Conservation (phyloP, 192 early-diverging fungal species). For the Coemansia brasiliensis region DNA sequence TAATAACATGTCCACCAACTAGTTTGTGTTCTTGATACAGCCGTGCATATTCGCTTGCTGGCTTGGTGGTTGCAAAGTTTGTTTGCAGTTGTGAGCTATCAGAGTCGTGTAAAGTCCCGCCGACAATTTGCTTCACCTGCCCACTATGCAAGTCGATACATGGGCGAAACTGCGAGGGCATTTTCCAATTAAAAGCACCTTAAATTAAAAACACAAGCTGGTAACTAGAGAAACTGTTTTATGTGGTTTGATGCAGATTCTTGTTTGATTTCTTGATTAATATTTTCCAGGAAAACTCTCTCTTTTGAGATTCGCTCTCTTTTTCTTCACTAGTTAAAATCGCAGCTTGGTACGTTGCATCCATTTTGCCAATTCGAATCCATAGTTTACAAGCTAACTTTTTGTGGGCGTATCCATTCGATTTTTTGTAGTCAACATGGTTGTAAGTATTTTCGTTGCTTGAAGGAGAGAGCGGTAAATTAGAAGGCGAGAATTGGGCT, state of each 20-base stretch:
- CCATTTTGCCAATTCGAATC: no score
- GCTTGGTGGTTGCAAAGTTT: conserved; percentile 90
- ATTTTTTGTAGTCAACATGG: no score
- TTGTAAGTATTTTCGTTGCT: no score
- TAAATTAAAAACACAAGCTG: not conserved
- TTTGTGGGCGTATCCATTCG: no score
- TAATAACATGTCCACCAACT: conserved; percentile 91
- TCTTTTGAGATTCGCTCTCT: no score
- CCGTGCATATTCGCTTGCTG: conserved; percentile 77
- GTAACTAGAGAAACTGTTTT: not conserved
- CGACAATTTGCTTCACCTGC: conserved; percentile 99
- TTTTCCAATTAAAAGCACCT: not conserved
- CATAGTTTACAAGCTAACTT: no score
- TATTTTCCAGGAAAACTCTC: no score
- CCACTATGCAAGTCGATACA: conserved; percentile 98
- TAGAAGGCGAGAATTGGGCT: no score
- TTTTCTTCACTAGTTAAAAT: no score
- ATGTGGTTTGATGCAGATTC: not conserved
- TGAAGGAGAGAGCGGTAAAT: no score
- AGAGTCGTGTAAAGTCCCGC: conserved; percentile 79
- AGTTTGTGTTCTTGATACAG: conserved; percentile 76
- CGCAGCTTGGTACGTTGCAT: no score
- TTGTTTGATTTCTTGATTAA: no score
- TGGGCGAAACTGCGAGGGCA: conserved; percentile 74
- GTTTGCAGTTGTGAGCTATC: conserved; percentile 66